Base-by-base conservation (phyloP, 2,329 filamentous ascomycete genomes). In the Talaromyces islandicus region DNA sequence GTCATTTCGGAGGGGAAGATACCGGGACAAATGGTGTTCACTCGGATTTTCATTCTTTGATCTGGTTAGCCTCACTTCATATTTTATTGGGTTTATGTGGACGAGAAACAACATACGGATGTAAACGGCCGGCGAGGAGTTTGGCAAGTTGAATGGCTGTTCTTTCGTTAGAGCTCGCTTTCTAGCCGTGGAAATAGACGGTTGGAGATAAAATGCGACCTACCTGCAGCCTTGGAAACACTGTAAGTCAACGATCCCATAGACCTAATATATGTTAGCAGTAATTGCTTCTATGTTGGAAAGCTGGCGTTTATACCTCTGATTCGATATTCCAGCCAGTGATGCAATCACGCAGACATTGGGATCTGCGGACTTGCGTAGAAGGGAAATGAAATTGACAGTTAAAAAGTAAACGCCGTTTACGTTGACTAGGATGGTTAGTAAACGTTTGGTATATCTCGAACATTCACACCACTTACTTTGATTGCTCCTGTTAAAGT, bases 391-490 rank as follows among this genome's bases (percentile, higher is more conserved):
- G 32, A 69, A 65, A 56, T 63, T 64, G n/a, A 64, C 65, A 0
- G 67, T 67, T 24, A 69, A 50, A 48, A 69, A 70, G 55, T 70
- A 70, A 30, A 70, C 67, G 19, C 68, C 68, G 43, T 59, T 69
- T n/a, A 69, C 65, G 54, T 69, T 67, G 57, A 69, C 66, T 70
- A 10, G 10, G n/a, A 5, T 21, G 7, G 9, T 61, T 51, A 59
- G n/a, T n/a, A 19, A 2, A 51, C n/a, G 3, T 30, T 12, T 25
- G 35, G 6, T 32, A 24, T 19, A 12, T 41, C n/a, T 14, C 17
- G 25, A 17, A 29, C n/a, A 14, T 43, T 11, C 6, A 19, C 17
- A 19, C 21, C n/a, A 24, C 57, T 35, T 9, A 55, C 57, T 59
- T 59, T 59, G 57, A 38, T 59, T 59, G 24, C 57, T 59, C 25